Percentiles rank a stretch among this genome's conserved stretches.
These are phyloP conservation scores for Suillus decipiens DNA, from an alignment of 768 basidiomycete genomes.

Conservation along the genomic window DNA sequence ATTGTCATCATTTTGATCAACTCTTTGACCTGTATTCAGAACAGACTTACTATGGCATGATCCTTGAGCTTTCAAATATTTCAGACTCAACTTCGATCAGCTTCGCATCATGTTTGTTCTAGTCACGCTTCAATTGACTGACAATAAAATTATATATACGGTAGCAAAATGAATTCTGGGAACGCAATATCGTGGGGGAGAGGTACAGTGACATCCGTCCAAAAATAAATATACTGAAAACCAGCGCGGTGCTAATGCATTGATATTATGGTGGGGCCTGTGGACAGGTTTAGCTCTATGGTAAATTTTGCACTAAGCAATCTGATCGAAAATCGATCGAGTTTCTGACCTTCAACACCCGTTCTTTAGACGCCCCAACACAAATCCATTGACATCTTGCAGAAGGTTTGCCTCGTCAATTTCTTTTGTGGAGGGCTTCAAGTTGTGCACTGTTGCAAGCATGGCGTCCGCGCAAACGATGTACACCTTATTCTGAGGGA, in stretches of 20 bases:
- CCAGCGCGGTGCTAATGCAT: background rate
- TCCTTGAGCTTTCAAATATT: background rate
- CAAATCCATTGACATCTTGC: constrained; percentile 5
- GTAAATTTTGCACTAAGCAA: background rate
- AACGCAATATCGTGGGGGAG: background rate
- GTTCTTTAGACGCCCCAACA: background rate
- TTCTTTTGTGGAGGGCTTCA: constrained; percentile 5
- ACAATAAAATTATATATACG: background rate
- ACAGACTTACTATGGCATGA: background rate
- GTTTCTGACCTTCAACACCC: background rate
- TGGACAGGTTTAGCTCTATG: background rate
- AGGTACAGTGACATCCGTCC: background rate
- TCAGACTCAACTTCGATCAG: background rate
- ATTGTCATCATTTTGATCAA: no score
- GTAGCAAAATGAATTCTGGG: background rate
- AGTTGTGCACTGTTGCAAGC: background rate
- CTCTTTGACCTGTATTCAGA: no score
- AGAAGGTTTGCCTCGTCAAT: constrained; percentile 19
- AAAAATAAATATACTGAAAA: background rate
- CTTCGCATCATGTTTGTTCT: background rate
- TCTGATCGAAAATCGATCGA: background rate
- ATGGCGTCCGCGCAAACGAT: constrained; percentile 19
- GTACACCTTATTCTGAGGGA: constrained; percentile 21
- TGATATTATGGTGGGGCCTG: background rate
- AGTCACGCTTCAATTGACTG: background rate